Evolutionary conservation across 169 alveolate species (phyloP).

Genomic region (Cryptosporidium sp.): DNA sequence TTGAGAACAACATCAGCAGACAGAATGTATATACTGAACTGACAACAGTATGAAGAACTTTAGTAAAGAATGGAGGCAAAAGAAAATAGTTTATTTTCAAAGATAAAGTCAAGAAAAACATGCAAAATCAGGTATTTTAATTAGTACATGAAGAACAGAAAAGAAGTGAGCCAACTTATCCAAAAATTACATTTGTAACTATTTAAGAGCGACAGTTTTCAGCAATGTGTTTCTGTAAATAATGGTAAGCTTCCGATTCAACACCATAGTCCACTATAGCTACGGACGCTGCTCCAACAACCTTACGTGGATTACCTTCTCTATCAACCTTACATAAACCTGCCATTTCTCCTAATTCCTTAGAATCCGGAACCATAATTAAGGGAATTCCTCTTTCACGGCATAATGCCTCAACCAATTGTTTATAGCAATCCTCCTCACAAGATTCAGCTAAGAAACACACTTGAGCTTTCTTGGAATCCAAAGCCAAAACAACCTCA

Average conservation of each 20-base stretch:
- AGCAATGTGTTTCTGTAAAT: conserved; percentile 87
- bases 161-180: neutral
- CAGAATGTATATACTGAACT: too few species aligned
- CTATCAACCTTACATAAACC: conserved; percentile 95
- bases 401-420: conserved; percentile 91
- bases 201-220: conserved; percentile 77
- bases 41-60: too few species aligned
- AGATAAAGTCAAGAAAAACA: neutral
- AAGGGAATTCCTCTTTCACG: conserved; percentile 92
- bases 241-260: conserved; percentile 92
- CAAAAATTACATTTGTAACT: conserved; percentile 7
- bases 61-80: too few species aligned
- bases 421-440: conserved; percentile 94
- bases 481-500: conserved; percentile 94
- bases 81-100: neutral
- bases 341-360: conserved; percentile 96
- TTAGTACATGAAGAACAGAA: neutral
- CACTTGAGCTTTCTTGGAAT: conserved; percentile 93
- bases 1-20: neutral
- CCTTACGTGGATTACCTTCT: conserved; percentile 93
- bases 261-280: conserved; percentile 96
- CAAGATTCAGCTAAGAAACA: conserved; percentile 93
- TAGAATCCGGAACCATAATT: conserved; percentile 92
- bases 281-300: conserved; percentile 96
- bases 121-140: neutral